phyloP scores from a whole-genome alignment of 2,329 filamentous ascomycete genomes.

The Claviceps arundinis region DNA sequence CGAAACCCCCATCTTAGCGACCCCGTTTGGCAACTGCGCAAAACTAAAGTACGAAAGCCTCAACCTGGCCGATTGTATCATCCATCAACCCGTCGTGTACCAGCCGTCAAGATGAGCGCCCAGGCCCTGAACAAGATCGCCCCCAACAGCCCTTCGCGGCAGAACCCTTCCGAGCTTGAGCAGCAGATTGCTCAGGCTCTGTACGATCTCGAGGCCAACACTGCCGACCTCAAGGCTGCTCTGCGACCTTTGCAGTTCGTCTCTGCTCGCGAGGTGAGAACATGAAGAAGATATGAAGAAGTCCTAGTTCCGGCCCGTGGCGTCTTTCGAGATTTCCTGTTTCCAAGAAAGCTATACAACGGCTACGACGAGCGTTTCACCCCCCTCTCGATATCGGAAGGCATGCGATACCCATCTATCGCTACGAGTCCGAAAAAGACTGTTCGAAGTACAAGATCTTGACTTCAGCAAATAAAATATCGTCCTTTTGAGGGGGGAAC shows the following conservation, averaged over 20 bases:
- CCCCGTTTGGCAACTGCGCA: slow-evolving; percentile 12
- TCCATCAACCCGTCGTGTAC: slow-evolving; percentile 20
- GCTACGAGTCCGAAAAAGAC: slow-evolving; percentile 7
- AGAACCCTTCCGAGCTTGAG: slow-evolving; percentile 96
- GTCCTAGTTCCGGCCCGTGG: slow-evolving; percentile 5
- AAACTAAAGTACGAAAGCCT: slow-evolving; percentile 15
- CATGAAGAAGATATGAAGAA: slow-evolving; percentile 17
- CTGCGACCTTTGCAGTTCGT: slow-evolving; percentile 97
- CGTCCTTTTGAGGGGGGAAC: slow-evolving; percentile 9
- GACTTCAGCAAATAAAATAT: slow-evolving; percentile 5
- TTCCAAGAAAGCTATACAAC: slow-evolving; percentile 24
- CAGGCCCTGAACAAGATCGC: slow-evolving; percentile 95
- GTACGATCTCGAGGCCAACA: slow-evolving; percentile 98
- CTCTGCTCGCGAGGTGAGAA: slow-evolving; percentile 97
- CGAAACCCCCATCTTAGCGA: slow-evolving; percentile 30
- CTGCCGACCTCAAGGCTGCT: slow-evolving; percentile 89
- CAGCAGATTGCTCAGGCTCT: slow-evolving; percentile 92
- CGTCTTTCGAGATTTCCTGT: slow-evolving; percentile 27
- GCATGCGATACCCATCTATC: neutral
- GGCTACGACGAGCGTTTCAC: slow-evolving; percentile 15
- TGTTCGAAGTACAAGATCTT: neutral
- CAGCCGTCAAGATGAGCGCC: slow-evolving; percentile 45
- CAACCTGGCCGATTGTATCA: slow-evolving; percentile 13
- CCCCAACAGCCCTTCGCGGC: slow-evolving; percentile 88
- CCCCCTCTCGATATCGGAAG: slow-evolving; percentile 2